Conservation (phyloP, 2,329 filamentous ascomycete genomes). For the Chrysosporium keratinophilum region DNA sequence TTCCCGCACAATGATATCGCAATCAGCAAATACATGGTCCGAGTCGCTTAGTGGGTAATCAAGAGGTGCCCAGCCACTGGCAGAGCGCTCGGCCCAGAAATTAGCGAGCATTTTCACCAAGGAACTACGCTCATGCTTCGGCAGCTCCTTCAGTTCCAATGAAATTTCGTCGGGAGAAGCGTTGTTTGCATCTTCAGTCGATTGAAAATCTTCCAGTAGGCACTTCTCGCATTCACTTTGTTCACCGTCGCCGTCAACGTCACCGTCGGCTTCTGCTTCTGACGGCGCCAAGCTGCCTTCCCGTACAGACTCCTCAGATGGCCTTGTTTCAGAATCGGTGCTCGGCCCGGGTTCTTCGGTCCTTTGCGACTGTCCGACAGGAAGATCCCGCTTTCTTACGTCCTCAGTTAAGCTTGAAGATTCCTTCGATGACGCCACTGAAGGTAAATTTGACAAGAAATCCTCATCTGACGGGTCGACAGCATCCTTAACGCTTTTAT, state of each 20-base stretch:
- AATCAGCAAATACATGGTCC: slow-evolving; percentile 94
- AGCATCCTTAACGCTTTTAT: slow-evolving; percentile 84
- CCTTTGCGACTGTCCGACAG: slow-evolving; percentile 11
- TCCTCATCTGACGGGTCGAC: slow-evolving; percentile 65
- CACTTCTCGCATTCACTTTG: slow-evolving; percentile 63
- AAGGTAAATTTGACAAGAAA: slow-evolving; percentile 10
- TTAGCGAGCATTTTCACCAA: slow-evolving; percentile 92
- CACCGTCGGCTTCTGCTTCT: slow-evolving; percentile 54
- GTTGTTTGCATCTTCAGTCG: slow-evolving; percentile 44
- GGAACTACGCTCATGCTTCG: slow-evolving; percentile 85
- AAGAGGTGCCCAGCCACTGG: slow-evolving; percentile 82
- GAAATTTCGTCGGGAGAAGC: slow-evolving; percentile 45
- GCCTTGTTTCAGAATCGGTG: slow-evolving; percentile 18
- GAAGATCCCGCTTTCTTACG: slow-evolving; percentile 24
- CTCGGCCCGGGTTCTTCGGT: slow-evolving; percentile 18
- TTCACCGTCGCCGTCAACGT: slow-evolving; percentile 52
- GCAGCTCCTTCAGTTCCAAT: slow-evolving; percentile 60
- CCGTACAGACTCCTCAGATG: slow-evolving; percentile 10
- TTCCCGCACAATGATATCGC: slow-evolving; percentile 91
- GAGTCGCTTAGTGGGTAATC: slow-evolving; percentile 82
- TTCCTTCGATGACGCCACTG: slow-evolving; percentile 13
- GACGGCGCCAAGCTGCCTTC: slow-evolving; percentile 44
- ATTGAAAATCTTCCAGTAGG: slow-evolving; percentile 46
- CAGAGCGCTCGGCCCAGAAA: slow-evolving; percentile 96
- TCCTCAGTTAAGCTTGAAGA: slow-evolving; percentile 16